These are phyloP conservation scores for Chalaropsis thielavioides DNA, from an alignment of 2,329 filamentous ascomycete genomes.

Conservation along the genomic window DNA sequence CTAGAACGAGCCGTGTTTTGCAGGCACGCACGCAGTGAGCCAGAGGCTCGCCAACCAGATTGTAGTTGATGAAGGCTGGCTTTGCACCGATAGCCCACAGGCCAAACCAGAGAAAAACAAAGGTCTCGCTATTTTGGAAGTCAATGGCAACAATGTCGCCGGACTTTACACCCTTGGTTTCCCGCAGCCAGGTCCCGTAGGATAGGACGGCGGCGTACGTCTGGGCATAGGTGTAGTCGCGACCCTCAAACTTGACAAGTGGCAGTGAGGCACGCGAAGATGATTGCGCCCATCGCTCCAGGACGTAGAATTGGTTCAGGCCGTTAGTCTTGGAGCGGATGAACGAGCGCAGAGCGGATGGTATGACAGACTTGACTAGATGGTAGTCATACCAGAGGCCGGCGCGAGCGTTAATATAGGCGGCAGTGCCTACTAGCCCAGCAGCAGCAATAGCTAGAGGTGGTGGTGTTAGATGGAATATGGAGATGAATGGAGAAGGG, in stretches of 20 bases:
- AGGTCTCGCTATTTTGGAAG: constrained; percentile 67
- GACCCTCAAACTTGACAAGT: constrained; percentile 55
- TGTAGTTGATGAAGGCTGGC: constrained; percentile 82
- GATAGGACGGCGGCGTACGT: constrained; percentile 55
- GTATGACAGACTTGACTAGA: constrained; percentile 41
- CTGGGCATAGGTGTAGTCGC: constrained; percentile 58
- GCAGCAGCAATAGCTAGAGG: constrained; percentile 27
- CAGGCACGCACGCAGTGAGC: constrained; percentile 60
- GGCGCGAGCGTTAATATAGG: constrained; percentile 61
- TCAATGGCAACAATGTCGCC: constrained; percentile 69
- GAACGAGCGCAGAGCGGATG: constrained; percentile 19
- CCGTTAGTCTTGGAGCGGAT: constrained; percentile 31
- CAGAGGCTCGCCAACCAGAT: constrained; percentile 55
- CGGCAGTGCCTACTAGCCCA: constrained; percentile 48
- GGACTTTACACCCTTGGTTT: constrained; percentile 45
- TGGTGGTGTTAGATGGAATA: not conserved
- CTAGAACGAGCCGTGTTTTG: constrained; percentile 50
- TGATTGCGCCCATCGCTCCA: constrained; percentile 51
- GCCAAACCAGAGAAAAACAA: constrained; percentile 60
- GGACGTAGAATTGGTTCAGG: constrained; percentile 57
- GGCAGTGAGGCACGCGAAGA: constrained; percentile 36
- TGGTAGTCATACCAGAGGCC: constrained; percentile 50
- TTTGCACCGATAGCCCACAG: constrained; percentile 72
- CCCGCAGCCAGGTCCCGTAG: constrained; percentile 62
- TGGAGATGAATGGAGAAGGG: not conserved